Conservation (phyloP, 2,329 filamentous ascomycete genomes). For the Ploettnerulaceae sp. region DNA sequence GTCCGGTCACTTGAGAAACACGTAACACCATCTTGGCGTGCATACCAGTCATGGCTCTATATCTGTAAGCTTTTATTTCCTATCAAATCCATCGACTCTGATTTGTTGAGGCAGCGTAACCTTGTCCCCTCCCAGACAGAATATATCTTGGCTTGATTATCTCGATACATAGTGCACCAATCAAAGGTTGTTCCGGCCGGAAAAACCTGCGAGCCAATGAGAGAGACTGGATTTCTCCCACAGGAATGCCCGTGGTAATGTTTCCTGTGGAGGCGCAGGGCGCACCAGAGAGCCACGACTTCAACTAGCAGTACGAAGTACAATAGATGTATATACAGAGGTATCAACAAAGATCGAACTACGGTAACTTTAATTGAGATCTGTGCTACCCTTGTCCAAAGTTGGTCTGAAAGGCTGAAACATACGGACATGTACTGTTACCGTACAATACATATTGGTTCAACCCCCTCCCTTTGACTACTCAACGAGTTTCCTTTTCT, state of each 20-base stretch:
- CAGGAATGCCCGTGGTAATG: too few species aligned
- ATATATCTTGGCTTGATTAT: too few species aligned
- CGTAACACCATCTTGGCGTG: slow-evolving; percentile 6
- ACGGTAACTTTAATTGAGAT: neutral
- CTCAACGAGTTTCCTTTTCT: neutral
- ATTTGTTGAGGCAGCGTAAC: neutral
- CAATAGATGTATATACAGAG: neutral
- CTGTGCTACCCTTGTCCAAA: neutral
- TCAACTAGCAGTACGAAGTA: too few species aligned
- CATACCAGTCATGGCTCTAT: too few species aligned
- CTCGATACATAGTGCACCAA: too few species aligned
- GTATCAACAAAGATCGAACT: neutral
- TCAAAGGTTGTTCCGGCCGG: neutral
- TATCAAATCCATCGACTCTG: neutral
- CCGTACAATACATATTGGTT: slow-evolving; percentile 1
- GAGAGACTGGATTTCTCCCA: neutral
- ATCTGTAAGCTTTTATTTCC: neutral
- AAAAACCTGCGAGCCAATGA: neutral
- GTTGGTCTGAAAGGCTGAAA: neutral
- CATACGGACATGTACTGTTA: too few species aligned
- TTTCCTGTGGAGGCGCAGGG: slow-evolving; percentile 6
- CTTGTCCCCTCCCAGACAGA: too few species aligned
- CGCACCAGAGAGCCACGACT: neutral
- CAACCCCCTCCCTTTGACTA: neutral
- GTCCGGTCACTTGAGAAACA: neutral